Evolutionary conservation across 2,329 filamentous ascomycete genomes (phyloP).

Genomic region (Macroventuria anomochaeta): DNA sequence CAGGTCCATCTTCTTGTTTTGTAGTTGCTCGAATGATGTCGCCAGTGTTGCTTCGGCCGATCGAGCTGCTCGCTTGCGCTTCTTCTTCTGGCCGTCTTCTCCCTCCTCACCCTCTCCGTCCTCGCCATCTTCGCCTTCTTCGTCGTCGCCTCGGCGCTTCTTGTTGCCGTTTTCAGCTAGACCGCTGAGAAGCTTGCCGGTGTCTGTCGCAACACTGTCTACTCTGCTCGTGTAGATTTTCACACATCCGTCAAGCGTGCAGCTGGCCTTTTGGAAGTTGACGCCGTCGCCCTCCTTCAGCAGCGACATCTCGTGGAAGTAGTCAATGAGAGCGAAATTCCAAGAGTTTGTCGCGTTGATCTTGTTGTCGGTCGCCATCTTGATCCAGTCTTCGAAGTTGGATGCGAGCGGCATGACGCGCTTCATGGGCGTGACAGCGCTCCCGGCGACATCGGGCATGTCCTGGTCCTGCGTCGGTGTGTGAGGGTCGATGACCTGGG

Average conservation of each 20-base stretch:
- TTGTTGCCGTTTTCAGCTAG: conserved; percentile 82
- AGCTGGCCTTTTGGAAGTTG: conserved; percentile 98
- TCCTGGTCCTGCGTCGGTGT: conserved; percentile 57
- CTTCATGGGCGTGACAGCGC: conserved; percentile 91
- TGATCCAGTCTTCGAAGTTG: conserved; percentile 99
- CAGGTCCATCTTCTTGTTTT: conserved; percentile 96
- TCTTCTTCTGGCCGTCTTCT: conserved; percentile 65
- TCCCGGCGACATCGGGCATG: conserved; percentile 68
- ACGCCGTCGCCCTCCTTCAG: conserved; percentile 95
- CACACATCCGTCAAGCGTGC: conserved; percentile 95
- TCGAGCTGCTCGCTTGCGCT: conserved; percentile 78
- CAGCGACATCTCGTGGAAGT: conserved; percentile 98
- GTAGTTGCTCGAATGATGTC: conserved; percentile 83
- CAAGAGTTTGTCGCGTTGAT: conserved; percentile 98
- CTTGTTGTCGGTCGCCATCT: conserved; percentile 97
- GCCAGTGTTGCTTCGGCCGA: conserved; percentile 94
- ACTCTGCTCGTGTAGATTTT: conserved; percentile 99
- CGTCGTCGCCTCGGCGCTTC: conserved; percentile 50
- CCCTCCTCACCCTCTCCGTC: conserved; percentile 72
- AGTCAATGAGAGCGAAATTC: conserved; percentile 99
- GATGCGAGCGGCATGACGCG: conserved; percentile 85
- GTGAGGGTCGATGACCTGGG: conserved; percentile 53
- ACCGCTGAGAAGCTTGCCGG: conserved; percentile 90
- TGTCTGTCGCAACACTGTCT: conserved; percentile 97
- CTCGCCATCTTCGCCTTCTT: conserved; percentile 50